phyloP scores from a whole-genome alignment of 1,284 basidiomycete genomes.

The Pascua sp. region DNA sequence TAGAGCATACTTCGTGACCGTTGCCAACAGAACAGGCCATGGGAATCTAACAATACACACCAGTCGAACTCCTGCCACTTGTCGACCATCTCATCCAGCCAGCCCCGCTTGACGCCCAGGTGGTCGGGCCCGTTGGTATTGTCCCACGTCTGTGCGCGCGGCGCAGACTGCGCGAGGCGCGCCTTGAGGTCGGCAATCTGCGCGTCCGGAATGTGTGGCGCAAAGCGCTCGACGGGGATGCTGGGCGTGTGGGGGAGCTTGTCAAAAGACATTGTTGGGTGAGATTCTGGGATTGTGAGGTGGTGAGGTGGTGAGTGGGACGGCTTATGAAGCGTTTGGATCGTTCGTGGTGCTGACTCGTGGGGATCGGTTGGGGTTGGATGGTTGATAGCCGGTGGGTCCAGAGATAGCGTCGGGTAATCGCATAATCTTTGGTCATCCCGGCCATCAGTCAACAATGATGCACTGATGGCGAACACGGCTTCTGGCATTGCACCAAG shows the following conservation, averaged over 20 bases:
- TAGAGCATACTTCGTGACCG: background rate
- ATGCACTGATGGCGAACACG: no score
- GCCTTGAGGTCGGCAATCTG: constrained; percentile 35
- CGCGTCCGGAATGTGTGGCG: constrained; percentile 24
- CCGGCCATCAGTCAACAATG: no score
- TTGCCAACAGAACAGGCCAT: background rate
- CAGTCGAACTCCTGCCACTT: constrained; percentile 32
- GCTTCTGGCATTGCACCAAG: no score
- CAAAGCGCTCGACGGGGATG: constrained; percentile 32
- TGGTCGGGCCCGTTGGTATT: constrained; percentile 24
- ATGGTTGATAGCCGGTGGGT: no score
- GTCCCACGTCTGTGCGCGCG: constrained; percentile 35
- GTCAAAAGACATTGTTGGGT: no score
- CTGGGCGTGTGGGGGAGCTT: constrained; percentile 25
- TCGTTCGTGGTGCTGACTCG: no score
- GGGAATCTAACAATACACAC: constrained; percentile 9
- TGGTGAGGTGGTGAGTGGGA: no score
- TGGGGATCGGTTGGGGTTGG: no score
- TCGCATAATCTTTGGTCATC: no score
- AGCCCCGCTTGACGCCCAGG: constrained; percentile 26
- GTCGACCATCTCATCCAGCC: constrained; percentile 23
- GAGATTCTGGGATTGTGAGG: no score
- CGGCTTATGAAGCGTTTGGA: no score
- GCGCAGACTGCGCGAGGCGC: constrained; percentile 22
- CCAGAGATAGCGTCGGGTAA: no score